These are phyloP conservation scores for Amaranthus hypochondriacus DNA, from an alignment of 148 eudicot genomes.

Conservation along the genomic window DNA sequence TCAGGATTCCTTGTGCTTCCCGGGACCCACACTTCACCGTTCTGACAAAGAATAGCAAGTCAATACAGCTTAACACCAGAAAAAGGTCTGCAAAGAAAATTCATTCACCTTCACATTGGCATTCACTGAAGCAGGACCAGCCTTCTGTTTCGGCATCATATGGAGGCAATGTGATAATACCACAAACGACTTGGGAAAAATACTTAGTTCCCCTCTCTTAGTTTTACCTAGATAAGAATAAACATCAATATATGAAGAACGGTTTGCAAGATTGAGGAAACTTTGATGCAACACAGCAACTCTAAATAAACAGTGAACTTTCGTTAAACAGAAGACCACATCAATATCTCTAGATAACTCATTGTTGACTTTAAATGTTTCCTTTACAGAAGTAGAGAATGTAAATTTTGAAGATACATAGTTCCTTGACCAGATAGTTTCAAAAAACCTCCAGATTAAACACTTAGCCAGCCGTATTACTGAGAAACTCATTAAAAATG, in stretches of 20 bases:
- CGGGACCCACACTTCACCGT: slow-evolving; percentile 60
- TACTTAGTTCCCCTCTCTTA: slow-evolving; percentile 82
- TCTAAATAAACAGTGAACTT: not conserved
- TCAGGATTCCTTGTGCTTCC: slow-evolving; percentile 79
- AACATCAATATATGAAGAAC: not conserved
- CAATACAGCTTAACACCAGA: not conserved
- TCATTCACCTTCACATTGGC: slow-evolving; percentile 33
- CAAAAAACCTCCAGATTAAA: not conserved
- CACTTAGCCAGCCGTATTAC: not conserved
- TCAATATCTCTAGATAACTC: not conserved
- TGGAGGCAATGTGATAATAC: slow-evolving; percentile 79
- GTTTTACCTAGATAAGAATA: slow-evolving; percentile 50
- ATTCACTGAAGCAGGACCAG: slow-evolving; percentile 47
- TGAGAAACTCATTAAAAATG: not conserved
- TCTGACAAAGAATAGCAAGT: slow-evolving; percentile 33
- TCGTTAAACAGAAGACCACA: not conserved
- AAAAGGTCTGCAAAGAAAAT: not conserved
- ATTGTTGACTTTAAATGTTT: not conserved
- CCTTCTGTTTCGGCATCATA: slow-evolving; percentile 80
- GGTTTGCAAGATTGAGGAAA: not conserved
- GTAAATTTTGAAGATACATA: not conserved
- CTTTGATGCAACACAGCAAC: not conserved
- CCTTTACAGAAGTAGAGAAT: not conserved
- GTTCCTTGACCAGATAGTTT: not conserved
- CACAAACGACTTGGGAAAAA: slow-evolving; percentile 66